A percentile compares a stretch with the other conserved stretches of the same genome.
Evolutionary conservation across 1,284 basidiomycete genomes (phyloP).

Genomic region (Phellinidium pouzarii): DNA sequence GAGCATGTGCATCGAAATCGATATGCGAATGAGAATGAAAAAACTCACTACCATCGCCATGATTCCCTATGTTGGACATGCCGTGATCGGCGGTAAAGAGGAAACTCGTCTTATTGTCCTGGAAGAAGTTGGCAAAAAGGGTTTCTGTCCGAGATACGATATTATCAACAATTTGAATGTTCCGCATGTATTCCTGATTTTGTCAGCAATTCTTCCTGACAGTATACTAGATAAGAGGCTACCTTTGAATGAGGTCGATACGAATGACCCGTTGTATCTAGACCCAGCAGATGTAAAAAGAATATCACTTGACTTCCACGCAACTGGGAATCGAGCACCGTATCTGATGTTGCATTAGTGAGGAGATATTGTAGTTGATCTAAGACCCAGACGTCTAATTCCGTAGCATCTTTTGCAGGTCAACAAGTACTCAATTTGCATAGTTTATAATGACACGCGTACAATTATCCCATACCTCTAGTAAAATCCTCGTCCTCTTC

Average conservation of each 20-base stretch:
- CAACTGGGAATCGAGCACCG: slow-evolving; percentile 42
- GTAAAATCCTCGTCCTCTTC: slow-evolving; percentile 82
- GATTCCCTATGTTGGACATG: slow-evolving; percentile 86
- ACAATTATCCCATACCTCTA: slow-evolving; percentile 44
- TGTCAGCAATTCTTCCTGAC: neutral
- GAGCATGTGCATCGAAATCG: slow-evolving; percentile 9
- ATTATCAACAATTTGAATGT: slow-evolving; percentile 75
- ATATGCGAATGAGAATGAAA: neutral
- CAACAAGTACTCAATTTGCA: neutral
- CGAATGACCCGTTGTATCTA: slow-evolving; percentile 86
- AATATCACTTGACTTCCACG: slow-evolving; percentile 61
- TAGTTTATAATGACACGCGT: neutral
- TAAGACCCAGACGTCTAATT: slow-evolving; percentile 77
- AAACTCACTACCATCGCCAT: slow-evolving; percentile 76
- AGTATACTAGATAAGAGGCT: slow-evolving; percentile 4
- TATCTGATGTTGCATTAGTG: slow-evolving; percentile 47
- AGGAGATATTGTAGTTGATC: slow-evolving; percentile 58
- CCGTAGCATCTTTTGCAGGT: slow-evolving; percentile 57
- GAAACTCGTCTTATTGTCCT: slow-evolving; percentile 66
- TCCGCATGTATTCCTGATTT: slow-evolving; percentile 75
- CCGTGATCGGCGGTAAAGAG: slow-evolving; percentile 89
- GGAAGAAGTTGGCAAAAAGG: slow-evolving; percentile 61
- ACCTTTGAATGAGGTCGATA: slow-evolving; percentile 81
- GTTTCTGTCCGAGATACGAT: slow-evolving; percentile 68
- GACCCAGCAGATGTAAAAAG: slow-evolving; percentile 79